phyloP scores from a whole-genome alignment of 1,284 basidiomycete genomes.

The Kalmanozyma brasiliensis region DNA sequence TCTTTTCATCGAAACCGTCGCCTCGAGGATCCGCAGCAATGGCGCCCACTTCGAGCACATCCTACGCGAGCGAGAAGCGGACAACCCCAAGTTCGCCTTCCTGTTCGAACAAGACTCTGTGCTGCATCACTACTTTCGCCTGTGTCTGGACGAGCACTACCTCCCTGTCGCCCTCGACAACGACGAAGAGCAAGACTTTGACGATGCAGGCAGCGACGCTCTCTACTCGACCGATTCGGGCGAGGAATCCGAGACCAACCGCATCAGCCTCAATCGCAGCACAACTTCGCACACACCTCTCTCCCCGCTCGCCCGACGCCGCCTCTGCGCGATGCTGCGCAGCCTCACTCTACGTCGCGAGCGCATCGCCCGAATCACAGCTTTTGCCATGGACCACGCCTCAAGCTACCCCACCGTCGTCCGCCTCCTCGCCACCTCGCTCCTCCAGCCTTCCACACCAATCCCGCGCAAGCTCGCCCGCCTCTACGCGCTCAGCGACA shows the following conservation, averaged over 20 bases:
- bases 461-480: conserved; percentile 95
- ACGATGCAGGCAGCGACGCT: conserved; percentile 34
- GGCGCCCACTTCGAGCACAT: conserved; percentile 80
- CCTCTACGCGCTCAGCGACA: conserved; percentile 93
- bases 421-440: conserved; percentile 41
- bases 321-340: conserved; percentile 90
- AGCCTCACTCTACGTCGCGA: conserved; percentile 84
- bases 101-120: conserved; percentile 70
- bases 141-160: conserved; percentile 77
- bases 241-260: conserved; percentile 86
- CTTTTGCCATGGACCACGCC: conserved; percentile 92
- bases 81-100: conserved; percentile 85
- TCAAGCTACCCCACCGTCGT: conserved; percentile 74
- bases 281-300: conserved; percentile 76
- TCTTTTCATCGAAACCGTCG: conserved; percentile 82
- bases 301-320: conserved; percentile 79
- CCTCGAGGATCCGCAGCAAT: conserved; percentile 82
- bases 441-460: conserved; percentile 80
- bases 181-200: conserved; percentile 1
- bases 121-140: conserved; percentile 79
- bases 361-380: conserved; percentile 92
- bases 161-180: conserved; percentile 57
- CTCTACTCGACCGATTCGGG: conserved; percentile 93
- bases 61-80: conserved; percentile 79
- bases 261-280: conserved; percentile 78